Base-by-base conservation (phyloP, 176 grass and related monocot species). In the Dendrocalamus sinicus region DNA sequence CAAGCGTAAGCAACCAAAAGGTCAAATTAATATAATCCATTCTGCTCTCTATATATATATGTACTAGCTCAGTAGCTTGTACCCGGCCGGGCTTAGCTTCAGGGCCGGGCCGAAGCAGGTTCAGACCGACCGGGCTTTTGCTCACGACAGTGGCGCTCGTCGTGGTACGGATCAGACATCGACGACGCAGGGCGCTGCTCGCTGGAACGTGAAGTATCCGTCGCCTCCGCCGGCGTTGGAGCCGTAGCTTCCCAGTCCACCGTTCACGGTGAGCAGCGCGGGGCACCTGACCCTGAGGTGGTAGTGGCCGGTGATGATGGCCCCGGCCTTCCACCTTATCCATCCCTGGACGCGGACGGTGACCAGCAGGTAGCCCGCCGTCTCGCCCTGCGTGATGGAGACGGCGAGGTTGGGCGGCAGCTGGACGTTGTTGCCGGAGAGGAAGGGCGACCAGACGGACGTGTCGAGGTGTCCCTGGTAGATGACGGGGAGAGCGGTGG, bases 391-490 rank as follows among this genome's bases (percentile, higher is more conserved):
- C 8, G 64, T 22, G 16, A 95, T 37, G 7, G 95, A 65, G 1
- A 62, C 51, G 1, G 46, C 59, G 19, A 93, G 84, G 85, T 89
- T 89, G 1, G 81, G 76, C 26, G 89, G 84, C 1, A 95, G 86
- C 51, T 87, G 85, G 12, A 97, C 89, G 76, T 83, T 30, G 53
- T 47, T 43, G 39, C 70, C 95, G 74, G 57, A 78, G 45, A 97
- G 72, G 85, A 93, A 97, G 0, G 95, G 95, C 11, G 89, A 91
- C 93, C 93, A 95, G 7, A 95, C 53, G 6, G 62, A 55, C 53
- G 88, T 55, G 82, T 91, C 95, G 55, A 54, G 59, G 53, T 86
- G 85, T n/a, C 81, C 89, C 87, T 95, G 95, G 91, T 90, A 97
- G 9, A 77, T 81, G 5, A 44, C 45, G 10, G 95, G 95, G 4